A percentile compares a stretch with the other conserved stretches of the same genome.
These are phyloP conservation scores for Pseudocercospora fijiensis DNA, from an alignment of 2,329 filamentous ascomycete species.

Conservation along the genomic window DNA sequence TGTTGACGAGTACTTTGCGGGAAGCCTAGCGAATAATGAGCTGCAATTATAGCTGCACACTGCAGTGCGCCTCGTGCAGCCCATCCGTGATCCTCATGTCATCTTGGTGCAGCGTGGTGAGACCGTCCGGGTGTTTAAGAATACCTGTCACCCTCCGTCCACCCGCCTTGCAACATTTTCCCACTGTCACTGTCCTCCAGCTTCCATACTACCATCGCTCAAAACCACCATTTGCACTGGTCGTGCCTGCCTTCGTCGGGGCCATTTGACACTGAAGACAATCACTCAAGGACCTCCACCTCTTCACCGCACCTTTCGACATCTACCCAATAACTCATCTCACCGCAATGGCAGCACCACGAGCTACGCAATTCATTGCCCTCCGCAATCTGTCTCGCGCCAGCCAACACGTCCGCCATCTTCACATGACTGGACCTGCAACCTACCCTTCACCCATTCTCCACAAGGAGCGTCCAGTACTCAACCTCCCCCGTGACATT, in stretches of 20 bases:
- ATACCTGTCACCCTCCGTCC: constrained; percentile 8
- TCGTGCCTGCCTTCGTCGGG: constrained; percentile 11
- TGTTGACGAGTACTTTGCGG: constrained; percentile 1
- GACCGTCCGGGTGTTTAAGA: background rate
- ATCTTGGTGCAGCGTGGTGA: constrained; percentile 11
- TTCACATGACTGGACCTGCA: constrained; percentile 61
- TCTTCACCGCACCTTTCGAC: background rate
- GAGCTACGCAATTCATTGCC: constrained; percentile 45
- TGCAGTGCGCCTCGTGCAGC: background rate
- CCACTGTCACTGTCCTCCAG: background rate
- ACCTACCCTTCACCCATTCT: constrained; percentile 54
- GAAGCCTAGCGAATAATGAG: background rate
- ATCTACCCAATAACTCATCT: background rate
- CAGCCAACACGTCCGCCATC: constrained; percentile 47
- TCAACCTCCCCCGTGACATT: constrained; percentile 53
- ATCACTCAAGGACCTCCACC: background rate
- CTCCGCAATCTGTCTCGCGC: constrained; percentile 43
- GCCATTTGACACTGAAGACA: background rate
- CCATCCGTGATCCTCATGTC: constrained; percentile 1
- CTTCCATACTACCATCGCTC: constrained; percentile 1
- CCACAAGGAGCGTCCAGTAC: constrained; percentile 52
- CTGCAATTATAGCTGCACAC: background rate
- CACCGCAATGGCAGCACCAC: constrained; percentile 44
- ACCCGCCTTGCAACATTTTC: background rate
- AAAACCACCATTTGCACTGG: constrained; percentile 7